Base-by-base conservation (phyloP, 441 rosid species). In the Manihot esculenta region DNA sequence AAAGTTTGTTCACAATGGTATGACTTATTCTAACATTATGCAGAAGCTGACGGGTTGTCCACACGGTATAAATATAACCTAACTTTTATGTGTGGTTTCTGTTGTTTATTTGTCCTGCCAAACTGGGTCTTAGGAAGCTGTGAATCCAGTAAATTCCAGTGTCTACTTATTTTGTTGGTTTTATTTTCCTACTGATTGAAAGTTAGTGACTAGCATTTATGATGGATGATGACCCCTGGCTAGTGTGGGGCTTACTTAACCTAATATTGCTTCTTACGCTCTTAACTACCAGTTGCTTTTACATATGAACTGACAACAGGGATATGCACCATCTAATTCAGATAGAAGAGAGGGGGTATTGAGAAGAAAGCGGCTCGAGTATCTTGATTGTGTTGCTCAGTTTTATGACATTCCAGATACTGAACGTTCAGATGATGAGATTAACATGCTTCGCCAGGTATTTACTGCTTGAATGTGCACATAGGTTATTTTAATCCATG, bases 271-370 rank as follows among this genome's bases (percentile, higher is more conserved):
- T 57, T 53, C 63, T 55, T 64, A 45, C n/a, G 10, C 18, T 67
- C 26, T 21, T 42, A 55, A 63, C 15, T 66, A 23, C 41, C 0
- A 35, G 41, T 35, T 17, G 35, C 7, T 7, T 82, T 82, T 76
- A 76, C 86, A 82, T 77, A 85, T 88, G 87, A 84, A 84, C 91
- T 88, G 97, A 94, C 98, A 78, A 89, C 98, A 95, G 97, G 99
- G 97, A 90, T 92, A 90, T 89, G 97, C 97, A 94, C 94, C 99
- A 76, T 85, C 99, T 89, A 94, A 95, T 87, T 91, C 98, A 86
- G 99, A 95, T 89, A 90, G 98, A 89, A 88, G 98, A 91, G 97
- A 93, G 82, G 94, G 88, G 74, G 91, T 88, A 80, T 80, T 93
- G 69, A 86, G 88, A 81, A 93, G 97, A 78, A 95, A 95, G 80